phyloP scores from a whole-genome alignment of 176 grass and related monocot genomes.

The Phoenix dactylifera region DNA sequence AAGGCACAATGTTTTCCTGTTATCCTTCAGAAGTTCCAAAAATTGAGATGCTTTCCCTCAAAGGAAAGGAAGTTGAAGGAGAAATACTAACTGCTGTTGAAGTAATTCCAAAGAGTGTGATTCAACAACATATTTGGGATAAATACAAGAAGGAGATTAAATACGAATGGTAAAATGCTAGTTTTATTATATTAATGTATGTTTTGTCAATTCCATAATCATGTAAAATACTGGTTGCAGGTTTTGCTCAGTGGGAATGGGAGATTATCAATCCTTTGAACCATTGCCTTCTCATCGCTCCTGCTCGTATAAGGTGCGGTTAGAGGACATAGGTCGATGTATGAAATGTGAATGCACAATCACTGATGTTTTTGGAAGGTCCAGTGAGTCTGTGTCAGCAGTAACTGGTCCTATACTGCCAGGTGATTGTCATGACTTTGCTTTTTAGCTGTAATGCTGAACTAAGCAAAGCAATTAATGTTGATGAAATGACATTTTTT shows the following conservation, averaged over 20 bases:
- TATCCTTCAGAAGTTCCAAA: slow-evolving; percentile 55
- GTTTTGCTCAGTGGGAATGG: slow-evolving; percentile 49
- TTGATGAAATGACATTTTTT: too few species aligned
- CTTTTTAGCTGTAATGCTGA: neutral
- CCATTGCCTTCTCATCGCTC: slow-evolving; percentile 46
- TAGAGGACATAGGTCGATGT: slow-evolving; percentile 89
- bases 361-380: slow-evolving; percentile 80
- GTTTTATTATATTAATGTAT: neutral
- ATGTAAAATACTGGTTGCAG: slow-evolving; percentile 31
- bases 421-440: slow-evolving; percentile 35
- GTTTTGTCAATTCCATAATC: too few species aligned
- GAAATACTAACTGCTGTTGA: slow-evolving; percentile 59
- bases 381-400: slow-evolving; percentile 50
- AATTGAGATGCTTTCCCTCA: slow-evolving; percentile 62
- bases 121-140: slow-evolving; percentile 71
- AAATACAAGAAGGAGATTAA: slow-evolving; percentile 94
- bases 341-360: slow-evolving; percentile 74
- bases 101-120: slow-evolving; percentile 53
- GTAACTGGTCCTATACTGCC: slow-evolving; percentile 67
- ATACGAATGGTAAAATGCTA: slow-evolving; percentile 62
- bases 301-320: slow-evolving; percentile 58
- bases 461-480: too few species aligned
- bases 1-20: neutral
- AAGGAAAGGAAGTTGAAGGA: slow-evolving; percentile 81
- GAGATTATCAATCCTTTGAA: slow-evolving; percentile 53